Evolutionary conservation across 2,329 filamentous ascomycete species (phyloP), one percentile per base, ranked within the genome.

Genomic region (Cryphonectria naterciae): DNA sequence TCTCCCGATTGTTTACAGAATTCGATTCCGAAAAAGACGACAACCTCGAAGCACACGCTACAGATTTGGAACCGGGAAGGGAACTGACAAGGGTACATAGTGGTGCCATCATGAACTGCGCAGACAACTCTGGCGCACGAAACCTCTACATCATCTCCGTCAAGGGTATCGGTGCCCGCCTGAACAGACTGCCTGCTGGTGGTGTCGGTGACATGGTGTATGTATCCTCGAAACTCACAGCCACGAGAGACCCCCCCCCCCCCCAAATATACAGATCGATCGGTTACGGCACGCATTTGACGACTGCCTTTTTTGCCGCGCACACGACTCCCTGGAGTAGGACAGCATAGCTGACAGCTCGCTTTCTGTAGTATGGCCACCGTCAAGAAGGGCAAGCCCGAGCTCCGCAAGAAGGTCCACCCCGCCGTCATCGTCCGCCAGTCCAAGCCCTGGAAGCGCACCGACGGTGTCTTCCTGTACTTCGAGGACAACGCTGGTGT

Each of bases 401-500:
- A 99, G 88, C 89, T 99, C 83, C 91, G 97, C 86, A 99, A 99
- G 93, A 99, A 99, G 93, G 96, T 99, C 85, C 97, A 99, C 94
- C 96, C 96, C 79, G 96, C 96, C 81, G 95, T 99, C 83, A 96
- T 99, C 83, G 95, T 98, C 84, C 90, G 96, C 85, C 96, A 98
- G 89, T 93, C 92, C 88, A 99, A 99, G 92, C 96, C 96, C 81
- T 99, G 96, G 96, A 95, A 96, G 90, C 92, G 96, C 85, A 93
- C 93, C 79, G 96, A 99, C 85, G 97, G 96, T 86, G 93, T 98
- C 81, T 99, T 94, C 91, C 91, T 99, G 80, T 99, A 99, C 91
- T 99, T 99, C 83, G 96, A 99, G 93, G 97, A 99, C 88, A 99
- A 99, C 86, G 96, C 96, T 84, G 96, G 96, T 91, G 96, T 99